Percentiles rank a stretch among this genome's conserved stretches.
phyloP scores from a whole-genome alignment of 495 filamentous ascomycete species.

The Cetradonia linearis region DNA sequence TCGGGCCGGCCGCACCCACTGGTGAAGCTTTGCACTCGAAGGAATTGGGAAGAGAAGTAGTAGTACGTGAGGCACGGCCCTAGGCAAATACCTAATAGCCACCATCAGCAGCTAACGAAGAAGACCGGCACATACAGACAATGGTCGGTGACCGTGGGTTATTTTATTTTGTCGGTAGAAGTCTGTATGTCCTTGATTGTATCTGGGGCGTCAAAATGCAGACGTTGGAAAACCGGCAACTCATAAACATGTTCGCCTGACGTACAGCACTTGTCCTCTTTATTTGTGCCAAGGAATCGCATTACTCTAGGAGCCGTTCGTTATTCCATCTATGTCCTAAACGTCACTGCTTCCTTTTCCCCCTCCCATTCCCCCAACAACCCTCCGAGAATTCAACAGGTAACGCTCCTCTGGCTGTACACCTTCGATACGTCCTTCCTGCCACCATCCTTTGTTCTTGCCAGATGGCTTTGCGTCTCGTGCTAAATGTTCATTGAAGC shows the following conservation, averaged over 20 bases:
- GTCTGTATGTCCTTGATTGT: not conserved
- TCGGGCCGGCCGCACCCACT: no score
- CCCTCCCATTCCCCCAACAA: not conserved
- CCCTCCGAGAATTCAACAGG: not conserved
- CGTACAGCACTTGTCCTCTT: not conserved
- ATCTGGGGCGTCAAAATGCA: not conserved
- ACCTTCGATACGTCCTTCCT: not conserved
- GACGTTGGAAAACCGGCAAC: not conserved
- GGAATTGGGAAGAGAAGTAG: no score
- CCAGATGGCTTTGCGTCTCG: not conserved
- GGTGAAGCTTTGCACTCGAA: no score
- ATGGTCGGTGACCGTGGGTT: slow-evolving; percentile 8
- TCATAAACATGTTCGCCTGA: not conserved
- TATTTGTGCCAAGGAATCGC: not conserved
- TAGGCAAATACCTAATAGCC: no score
- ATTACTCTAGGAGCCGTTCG: not conserved
- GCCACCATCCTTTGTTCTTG: not conserved
- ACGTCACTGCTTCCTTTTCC: not conserved
- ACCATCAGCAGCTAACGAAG: no score
- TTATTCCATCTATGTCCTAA: not conserved
- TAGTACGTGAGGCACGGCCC: no score
- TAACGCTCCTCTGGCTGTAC: not conserved
- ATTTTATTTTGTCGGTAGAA: not conserved
- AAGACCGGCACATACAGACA: slow-evolving; percentile 14
- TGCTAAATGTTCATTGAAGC: not conserved